Evolutionary conservation across 306 rosid genomes (phyloP), one percentile per base, ranked within the genome.

Genomic region (Dicorynia guianensis): DNA sequence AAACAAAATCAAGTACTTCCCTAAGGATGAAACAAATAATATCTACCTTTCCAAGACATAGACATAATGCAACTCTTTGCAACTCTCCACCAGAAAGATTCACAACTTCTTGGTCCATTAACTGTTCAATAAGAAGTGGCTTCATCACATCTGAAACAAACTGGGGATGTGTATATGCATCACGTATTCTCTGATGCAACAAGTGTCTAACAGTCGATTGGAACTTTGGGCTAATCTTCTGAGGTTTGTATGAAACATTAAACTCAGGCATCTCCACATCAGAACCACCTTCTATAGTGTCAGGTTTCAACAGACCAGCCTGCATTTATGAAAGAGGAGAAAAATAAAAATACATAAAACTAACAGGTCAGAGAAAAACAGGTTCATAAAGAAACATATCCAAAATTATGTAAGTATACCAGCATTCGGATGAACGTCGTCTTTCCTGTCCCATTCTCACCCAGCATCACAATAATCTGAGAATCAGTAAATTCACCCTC

Each of bases 1-100:
- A 72, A 50, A 57, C 53, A 61, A 67, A 42, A 71, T 61, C 8
- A 14, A 69, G 9, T 20, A 30, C 34, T 67, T 36, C 76, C 38
- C 46, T 11, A 18, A 15, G 10, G 42, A 49, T 35, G 71, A 78
- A 79, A 63, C 35, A 19, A 54, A 18, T 60, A 53, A 65, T 54
- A 77, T 34, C 58, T 87, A 95, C 99, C 99, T 92, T 96, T 68
- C 99, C 99, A 14, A 96, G 99, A 82, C 99, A 96, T 6, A 92
- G 86, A 79, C 97, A 90, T 57, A 96, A 81, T 20, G 99, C 98
- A 78, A 96, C 98, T 89, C 99, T 87, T 78, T 96, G 99, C 86
- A 96, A 77, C 91, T 96, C 99, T 85, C 99, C 99, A 75, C 99
- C 98, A 71, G 99, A 92, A 74, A 96, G 98, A 90, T 92, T 96